Conservation (phyloP, 163 green algal species). For the Volvox carteri region DNA sequence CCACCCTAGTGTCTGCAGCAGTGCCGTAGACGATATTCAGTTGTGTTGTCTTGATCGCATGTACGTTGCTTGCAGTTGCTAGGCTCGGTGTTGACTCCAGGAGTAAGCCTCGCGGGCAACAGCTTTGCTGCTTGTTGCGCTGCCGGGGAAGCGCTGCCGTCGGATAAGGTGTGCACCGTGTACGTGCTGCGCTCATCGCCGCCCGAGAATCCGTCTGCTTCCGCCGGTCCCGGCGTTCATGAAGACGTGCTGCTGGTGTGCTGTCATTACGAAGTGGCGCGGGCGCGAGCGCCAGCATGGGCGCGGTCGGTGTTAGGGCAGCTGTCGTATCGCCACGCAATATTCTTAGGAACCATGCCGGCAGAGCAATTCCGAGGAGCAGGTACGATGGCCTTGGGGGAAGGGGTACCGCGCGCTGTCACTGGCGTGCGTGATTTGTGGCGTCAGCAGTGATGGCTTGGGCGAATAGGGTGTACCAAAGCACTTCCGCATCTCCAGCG, state of each 20-base stretch:
- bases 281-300: conserved; percentile 43
- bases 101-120: conserved; percentile 28
- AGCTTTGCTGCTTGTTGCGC: not conserved
- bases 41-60: no score
- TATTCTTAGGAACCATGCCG: conserved; percentile 44
- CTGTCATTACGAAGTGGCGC: conserved; percentile 44
- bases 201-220: no score
- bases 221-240: not conserved
- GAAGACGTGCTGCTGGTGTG: conserved; percentile 45
- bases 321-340: conserved; percentile 10
- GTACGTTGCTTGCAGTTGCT: conserved; percentile 29
- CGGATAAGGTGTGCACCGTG: conserved; percentile 29
- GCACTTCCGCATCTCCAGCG: no score
- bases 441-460: no score
- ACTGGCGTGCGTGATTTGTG: no score
- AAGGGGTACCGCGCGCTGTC: not conserved
- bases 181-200: not conserved
- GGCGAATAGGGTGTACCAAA: no score
- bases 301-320: conserved; percentile 38
- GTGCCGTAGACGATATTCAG: no score
- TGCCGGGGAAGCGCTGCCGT: not conserved
- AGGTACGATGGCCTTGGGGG: not conserved
- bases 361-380: conserved; percentile 51
- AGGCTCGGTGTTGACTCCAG: conserved; percentile 27
- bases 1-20: no score